Base-by-base conservation (phyloP, 1,139 yeast species). In the Suzukiozyma palmioleophila region DNA sequence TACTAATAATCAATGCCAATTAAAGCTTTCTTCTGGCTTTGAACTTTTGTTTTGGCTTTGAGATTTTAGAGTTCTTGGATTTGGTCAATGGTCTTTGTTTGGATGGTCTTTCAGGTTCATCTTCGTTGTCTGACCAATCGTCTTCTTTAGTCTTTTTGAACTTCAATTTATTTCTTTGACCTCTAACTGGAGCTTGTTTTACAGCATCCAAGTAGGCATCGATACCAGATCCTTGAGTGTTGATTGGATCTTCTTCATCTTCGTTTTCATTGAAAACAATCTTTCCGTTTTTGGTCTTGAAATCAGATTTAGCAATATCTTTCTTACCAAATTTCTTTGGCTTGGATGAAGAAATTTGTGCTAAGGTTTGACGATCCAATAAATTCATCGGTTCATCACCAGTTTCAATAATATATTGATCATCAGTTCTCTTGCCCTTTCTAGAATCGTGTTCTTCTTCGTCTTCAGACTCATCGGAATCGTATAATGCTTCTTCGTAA, bases 131-230 rank as follows among this genome's bases (percentile, higher is more conserved):
- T 35, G 75, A 75, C 59, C 76, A 79, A 37, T 77, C 78, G 39
- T 75, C 73, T 36, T 70, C 69, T 45, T 69, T 69, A 37, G 76
- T 74, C 60, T 81, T 82, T 66, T 84, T 86, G 66, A 80, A 92
- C 65, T 89, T 90, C 73, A 89, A 77, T 68, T 81, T 88, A 62
- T 89, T 88, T 68, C 79, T 81, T 68, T 87, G 96, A 42, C 97
- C 96, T 63, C 95, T 82, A 4, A 87, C 79, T 32, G 98, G 97
- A 25, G 92, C 97, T 52, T 84, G 87, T 59, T 80, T 84, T 30
- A 92, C 88, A 10, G 97, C 98, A 49, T 88, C 96, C 51, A 89
- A 77, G 58, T 92, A 92, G 1, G 97, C 97, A 58, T 87, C 87
- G 47, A 90, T 77, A 21, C 96, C 94, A 7, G 73, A 62, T 10